A percentile compares a stretch with the other conserved stretches of the same genome.
These are phyloP conservation scores for Coemansia erecta DNA, from an alignment of 192 early-diverging fungal species.

Conservation along the genomic window DNA sequence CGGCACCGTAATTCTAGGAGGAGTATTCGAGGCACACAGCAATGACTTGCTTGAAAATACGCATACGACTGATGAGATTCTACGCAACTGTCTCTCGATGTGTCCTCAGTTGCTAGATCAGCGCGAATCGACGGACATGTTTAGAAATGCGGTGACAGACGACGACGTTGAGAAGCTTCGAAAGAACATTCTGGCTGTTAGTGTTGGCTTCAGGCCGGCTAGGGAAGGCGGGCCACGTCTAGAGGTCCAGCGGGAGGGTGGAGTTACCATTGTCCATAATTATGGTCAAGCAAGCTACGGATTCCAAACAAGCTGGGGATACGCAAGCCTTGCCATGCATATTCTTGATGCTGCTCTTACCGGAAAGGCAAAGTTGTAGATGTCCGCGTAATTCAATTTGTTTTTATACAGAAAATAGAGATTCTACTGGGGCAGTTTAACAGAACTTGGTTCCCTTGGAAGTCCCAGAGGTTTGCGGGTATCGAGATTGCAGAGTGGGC, in stretches of 20 bases:
- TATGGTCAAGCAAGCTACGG: conserved; percentile 33
- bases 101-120: conserved; percentile 30
- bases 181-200: conserved; percentile 45
- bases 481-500: conserved; percentile 43
- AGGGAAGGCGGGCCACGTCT: conserved; percentile 56
- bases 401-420: conserved; percentile 6
- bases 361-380: background rate
- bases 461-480: conserved; percentile 13
- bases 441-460: conserved; percentile 23
- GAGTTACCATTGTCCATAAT: conserved; percentile 4
- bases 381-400: too few species aligned
- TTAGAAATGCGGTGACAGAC: background rate
- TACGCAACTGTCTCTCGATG: conserved; percentile 45
- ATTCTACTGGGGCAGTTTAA: conserved; percentile 17
- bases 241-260: conserved; percentile 45
- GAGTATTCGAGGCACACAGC: conserved; percentile 47
- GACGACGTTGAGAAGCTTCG: conserved; percentile 16
- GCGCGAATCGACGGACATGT: background rate
- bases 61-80: conserved; percentile 49
- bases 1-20: conserved; percentile 75
- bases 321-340: conserved; percentile 46
- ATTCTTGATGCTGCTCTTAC: conserved; percentile 31
- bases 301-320: conserved; percentile 62
- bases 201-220: conserved; percentile 58
- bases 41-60: conserved; percentile 30